Evolutionary conservation across 768 basidiomycete genomes (phyloP).

Genomic region (Leccinum rimulosum): DNA sequence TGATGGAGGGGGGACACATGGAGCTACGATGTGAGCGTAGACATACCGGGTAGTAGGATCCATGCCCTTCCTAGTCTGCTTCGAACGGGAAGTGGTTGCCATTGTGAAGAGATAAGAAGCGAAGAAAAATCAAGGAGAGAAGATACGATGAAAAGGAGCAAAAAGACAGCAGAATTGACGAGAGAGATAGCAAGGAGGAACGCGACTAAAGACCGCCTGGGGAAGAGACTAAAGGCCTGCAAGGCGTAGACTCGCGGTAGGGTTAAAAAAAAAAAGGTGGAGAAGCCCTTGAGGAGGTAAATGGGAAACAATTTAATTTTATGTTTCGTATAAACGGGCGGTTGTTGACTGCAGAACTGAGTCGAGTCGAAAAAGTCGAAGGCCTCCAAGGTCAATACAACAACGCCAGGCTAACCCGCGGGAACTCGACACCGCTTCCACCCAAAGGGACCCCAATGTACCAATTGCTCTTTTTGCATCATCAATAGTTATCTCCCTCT

Average conservation of each 20-base stretch:
- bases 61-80: slow-evolving; percentile 60
- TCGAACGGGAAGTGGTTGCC: slow-evolving; percentile 64
- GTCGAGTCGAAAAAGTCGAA: slow-evolving; percentile 30
- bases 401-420: slow-evolving; percentile 21
- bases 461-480: neutral
- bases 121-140: slow-evolving; percentile 31
- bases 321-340: slow-evolving; percentile 24
- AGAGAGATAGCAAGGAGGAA: slow-evolving; percentile 34
- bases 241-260: slow-evolving; percentile 17
- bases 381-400: slow-evolving; percentile 28
- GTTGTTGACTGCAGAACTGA: slow-evolving; percentile 20
- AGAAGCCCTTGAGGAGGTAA: slow-evolving; percentile 21
- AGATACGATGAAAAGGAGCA: slow-evolving; percentile 22
- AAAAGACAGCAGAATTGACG: slow-evolving; percentile 34
- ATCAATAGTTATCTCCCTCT: neutral
- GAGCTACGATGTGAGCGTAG: slow-evolving; percentile 12
- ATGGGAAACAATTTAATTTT: slow-evolving; percentile 24
- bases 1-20: slow-evolving; percentile 12
- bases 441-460: slow-evolving; percentile 21
- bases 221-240: slow-evolving; percentile 19
- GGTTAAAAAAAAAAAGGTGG: slow-evolving; percentile 9
- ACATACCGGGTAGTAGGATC: slow-evolving; percentile 55
- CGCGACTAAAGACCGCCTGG: slow-evolving; percentile 31
- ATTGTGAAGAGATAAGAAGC: slow-evolving; percentile 37
- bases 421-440: slow-evolving; percentile 30